phyloP scores from a whole-genome alignment of 2,329 filamentous ascomycete genomes.

The Fusarium oligoseptatum region DNA sequence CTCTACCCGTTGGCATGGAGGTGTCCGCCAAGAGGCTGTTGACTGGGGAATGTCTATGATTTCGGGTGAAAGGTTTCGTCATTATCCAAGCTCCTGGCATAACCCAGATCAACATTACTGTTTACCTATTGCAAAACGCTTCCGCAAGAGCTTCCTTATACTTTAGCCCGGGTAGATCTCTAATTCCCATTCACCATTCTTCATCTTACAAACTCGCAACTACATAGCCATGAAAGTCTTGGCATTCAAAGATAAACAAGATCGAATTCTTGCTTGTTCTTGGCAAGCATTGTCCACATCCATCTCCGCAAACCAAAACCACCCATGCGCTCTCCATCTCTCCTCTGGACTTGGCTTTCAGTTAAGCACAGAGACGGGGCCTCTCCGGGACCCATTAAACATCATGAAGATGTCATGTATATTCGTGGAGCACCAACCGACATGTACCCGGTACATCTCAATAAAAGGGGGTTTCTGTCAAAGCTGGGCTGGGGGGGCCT shows the following conservation, averaged over 20 bases:
- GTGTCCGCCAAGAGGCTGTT: background rate
- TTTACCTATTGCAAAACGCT: background rate
- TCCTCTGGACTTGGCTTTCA: slow-evolving; percentile 35
- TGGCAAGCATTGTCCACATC: background rate
- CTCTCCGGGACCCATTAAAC: slow-evolving; percentile 4
- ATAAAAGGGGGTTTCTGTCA: slow-evolving; percentile 14
- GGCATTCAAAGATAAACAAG: slow-evolving; percentile 22
- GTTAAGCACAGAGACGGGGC: slow-evolving; percentile 28
- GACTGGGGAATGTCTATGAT: background rate
- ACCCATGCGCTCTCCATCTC: slow-evolving; percentile 19
- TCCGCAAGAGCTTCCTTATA: background rate
- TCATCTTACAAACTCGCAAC: background rate
- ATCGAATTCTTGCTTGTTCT: slow-evolving; percentile 8
- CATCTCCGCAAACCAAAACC: background rate
- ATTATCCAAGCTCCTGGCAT: background rate
- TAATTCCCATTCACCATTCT: background rate
- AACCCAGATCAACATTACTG: background rate
- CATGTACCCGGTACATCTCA: slow-evolving; percentile 29
- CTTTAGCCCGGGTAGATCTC: background rate
- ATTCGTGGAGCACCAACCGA: background rate
- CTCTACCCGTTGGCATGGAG: slow-evolving; percentile 13
- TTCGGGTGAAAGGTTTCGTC: background rate
- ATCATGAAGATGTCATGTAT: slow-evolving; percentile 16
- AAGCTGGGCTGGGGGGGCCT: background rate
- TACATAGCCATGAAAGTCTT: slow-evolving; percentile 25